A percentile compares a stretch with the other conserved stretches of the same genome.
Conservation (phyloP, 1,284 basidiomycete species). For the Leccinum griseonigrum region DNA sequence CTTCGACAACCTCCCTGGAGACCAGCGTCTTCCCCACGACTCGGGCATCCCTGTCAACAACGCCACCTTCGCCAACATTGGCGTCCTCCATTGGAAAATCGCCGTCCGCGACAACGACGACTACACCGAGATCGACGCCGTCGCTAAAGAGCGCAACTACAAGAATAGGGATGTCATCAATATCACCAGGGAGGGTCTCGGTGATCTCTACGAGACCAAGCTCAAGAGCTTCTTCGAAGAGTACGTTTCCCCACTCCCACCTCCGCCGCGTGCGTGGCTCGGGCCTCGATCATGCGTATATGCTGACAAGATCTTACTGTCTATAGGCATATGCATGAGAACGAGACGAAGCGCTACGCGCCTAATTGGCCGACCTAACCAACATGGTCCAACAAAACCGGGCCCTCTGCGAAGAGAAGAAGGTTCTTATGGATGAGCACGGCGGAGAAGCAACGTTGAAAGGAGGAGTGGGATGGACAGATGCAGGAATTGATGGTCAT, state of each 20-base stretch:
- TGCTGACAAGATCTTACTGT: conserved; percentile 2
- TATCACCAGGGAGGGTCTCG: conserved; percentile 66
- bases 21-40: conserved; percentile 78
- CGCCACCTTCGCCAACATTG: conserved; percentile 50
- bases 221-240: conserved; percentile 80
- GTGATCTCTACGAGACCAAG: conserved; percentile 68
- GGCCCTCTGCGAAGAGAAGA: conserved; percentile 54
- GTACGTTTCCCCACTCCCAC: conserved; percentile 39
- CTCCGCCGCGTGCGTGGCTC: no score
- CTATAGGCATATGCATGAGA: conserved; percentile 81
- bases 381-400: conserved; percentile 64
- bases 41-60: conserved; percentile 51
- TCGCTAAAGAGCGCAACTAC: conserved; percentile 68
- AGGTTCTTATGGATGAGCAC: conserved; percentile 51
- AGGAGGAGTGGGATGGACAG: conserved; percentile 52
- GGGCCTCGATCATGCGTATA: background rate
- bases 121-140: conserved; percentile 54
- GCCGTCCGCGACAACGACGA: conserved; percentile 36
- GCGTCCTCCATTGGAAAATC: conserved; percentile 63
- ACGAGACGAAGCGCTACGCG: conserved; percentile 64
- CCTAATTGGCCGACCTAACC: conserved; percentile 64
- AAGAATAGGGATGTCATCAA: conserved; percentile 78
- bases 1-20: conserved; percentile 73
- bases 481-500: conserved; percentile 54
- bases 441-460: conserved; percentile 53